Conservation (phyloP, 768 basidiomycete genomes). For the Inosperma sp. region DNA sequence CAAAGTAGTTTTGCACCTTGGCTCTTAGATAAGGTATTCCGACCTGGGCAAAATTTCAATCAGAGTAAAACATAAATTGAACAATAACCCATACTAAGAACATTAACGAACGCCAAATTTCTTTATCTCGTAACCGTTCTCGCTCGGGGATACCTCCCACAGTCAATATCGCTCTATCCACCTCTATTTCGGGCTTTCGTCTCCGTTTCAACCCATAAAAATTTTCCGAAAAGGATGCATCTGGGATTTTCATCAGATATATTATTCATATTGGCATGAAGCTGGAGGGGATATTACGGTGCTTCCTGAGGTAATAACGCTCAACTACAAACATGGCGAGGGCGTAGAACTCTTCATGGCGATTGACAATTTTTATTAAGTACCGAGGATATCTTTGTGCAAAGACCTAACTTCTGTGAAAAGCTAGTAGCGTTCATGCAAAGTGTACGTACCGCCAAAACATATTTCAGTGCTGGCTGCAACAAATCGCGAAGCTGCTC, state of each 20-base stretch:
- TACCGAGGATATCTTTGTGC: slow-evolving; percentile 94
- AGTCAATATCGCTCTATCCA: slow-evolving; percentile 61
- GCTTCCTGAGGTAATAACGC: slow-evolving; percentile 80
- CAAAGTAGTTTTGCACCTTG: slow-evolving; percentile 87
- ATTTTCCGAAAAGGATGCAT: slow-evolving; percentile 91
- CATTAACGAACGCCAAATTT: slow-evolving; percentile 72
- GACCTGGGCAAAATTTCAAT: slow-evolving; percentile 45
- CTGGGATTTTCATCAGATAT: slow-evolving; percentile 36
- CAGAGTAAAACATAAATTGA: not conserved
- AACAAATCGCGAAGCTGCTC: slow-evolving; percentile 89
- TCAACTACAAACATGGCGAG: slow-evolving; percentile 86
- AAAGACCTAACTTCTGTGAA: slow-evolving; percentile 60
- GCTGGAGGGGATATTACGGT: slow-evolving; percentile 52
- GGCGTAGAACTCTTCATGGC: slow-evolving; percentile 96
- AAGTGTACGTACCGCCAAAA: slow-evolving; percentile 59
- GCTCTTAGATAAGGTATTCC: slow-evolving; percentile 86
- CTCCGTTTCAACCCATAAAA: slow-evolving; percentile 91
- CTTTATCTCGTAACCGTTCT: slow-evolving; percentile 60
- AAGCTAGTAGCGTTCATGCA: not conserved
- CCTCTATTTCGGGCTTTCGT: slow-evolving; percentile 64
- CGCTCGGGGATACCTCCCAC: slow-evolving; percentile 60
- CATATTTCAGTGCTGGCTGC: slow-evolving; percentile 93
- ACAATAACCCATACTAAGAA: slow-evolving; percentile 59
- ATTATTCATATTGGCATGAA: not conserved
- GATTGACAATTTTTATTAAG: slow-evolving; percentile 83